Evolutionary conservation across 306 rosid genomes (phyloP).

Genomic region (Cicer yamashitae): DNA sequence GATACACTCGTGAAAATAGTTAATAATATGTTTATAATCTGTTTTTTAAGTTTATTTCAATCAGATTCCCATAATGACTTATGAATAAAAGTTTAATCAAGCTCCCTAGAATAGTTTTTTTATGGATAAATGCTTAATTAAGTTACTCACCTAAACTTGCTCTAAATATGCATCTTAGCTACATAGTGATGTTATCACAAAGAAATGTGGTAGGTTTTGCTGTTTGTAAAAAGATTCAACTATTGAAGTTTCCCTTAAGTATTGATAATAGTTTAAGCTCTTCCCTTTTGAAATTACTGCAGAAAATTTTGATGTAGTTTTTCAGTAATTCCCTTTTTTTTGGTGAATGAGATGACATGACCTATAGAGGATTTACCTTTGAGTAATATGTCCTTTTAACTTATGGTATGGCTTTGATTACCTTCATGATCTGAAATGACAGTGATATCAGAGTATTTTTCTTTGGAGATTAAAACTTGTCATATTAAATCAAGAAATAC

Average conservation of each 20-base stretch:
- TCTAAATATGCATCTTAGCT: neutral
- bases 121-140: neutral
- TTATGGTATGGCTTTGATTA: constrained; percentile 28
- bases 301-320: neutral
- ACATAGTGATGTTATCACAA: neutral
- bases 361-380: constrained; percentile 14
- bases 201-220: constrained; percentile 16
- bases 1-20: neutral
- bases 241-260: neutral
- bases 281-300: neutral
- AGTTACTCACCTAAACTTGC: neutral
- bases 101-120: neutral
- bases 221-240: neutral
- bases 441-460: constrained; percentile 12
- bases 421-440: constrained; percentile 24
- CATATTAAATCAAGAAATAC: constrained; percentile 15
- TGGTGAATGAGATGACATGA: constrained; percentile 21
- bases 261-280: constrained; percentile 11
- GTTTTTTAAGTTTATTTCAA: neutral
- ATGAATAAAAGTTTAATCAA: neutral
- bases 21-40: neutral
- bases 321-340: constrained; percentile 14
- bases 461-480: constrained; percentile 25
- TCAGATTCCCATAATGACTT: neutral
- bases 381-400: neutral